Conservation (phyloP, 331 rosid genomes). For the Rosa hybrid region DNA sequence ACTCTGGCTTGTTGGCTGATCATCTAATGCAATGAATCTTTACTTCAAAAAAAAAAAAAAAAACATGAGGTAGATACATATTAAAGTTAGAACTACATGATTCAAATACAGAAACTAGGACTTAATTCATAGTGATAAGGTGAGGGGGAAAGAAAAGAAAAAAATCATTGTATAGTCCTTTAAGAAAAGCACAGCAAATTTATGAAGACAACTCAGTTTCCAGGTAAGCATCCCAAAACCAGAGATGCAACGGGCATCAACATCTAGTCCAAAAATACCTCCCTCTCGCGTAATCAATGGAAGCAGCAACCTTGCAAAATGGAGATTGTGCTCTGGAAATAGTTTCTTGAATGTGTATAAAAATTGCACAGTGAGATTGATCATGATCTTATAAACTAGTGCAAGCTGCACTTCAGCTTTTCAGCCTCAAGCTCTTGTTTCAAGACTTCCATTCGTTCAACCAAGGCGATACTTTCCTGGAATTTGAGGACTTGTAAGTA, state of each 20-base stretch:
- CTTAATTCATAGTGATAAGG: not conserved
- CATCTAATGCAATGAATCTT: too few relatives aligned
- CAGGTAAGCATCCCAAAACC: not conserved
- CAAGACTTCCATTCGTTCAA: slow-evolving; percentile 62
- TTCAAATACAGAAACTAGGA: not conserved
- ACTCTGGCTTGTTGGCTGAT: too few relatives aligned
- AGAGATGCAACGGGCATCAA: not conserved
- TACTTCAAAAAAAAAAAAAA: too few relatives aligned
- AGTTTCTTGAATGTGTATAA: not conserved
- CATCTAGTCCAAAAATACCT: not conserved
- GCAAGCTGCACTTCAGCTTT: slow-evolving; percentile 55
- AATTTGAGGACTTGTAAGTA: slow-evolving; percentile 25
- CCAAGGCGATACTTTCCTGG: slow-evolving; percentile 64
- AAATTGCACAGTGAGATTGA: not conserved
- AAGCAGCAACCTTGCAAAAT: not conserved
- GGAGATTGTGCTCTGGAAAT: not conserved
- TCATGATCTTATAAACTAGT: slow-evolving; percentile 20
- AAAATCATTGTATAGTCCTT: not conserved
- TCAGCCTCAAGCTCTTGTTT: slow-evolving; percentile 64
- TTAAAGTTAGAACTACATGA: not conserved
- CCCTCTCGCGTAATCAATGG: not conserved
- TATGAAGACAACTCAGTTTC: not conserved
- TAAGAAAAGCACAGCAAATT: not conserved
- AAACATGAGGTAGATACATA: not conserved
- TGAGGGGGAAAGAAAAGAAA: not conserved